Conservation (phyloP, 257 asterid species). For the Primulina tabacum region DNA sequence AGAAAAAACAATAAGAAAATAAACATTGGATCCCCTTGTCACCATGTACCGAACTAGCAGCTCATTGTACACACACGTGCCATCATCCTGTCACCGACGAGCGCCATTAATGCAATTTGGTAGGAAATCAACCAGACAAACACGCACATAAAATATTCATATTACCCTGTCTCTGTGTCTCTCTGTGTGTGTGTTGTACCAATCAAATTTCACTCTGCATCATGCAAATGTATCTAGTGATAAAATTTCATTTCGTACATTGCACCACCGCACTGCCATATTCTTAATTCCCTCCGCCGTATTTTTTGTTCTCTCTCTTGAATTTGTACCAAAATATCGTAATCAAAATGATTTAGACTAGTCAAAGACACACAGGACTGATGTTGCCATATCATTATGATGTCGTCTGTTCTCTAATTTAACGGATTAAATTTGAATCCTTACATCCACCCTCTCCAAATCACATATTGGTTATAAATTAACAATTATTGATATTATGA, state of each 20-base stretch:
- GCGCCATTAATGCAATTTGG: neutral
- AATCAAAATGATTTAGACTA: neutral
- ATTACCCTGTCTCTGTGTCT: no score
- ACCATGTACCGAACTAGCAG: neutral
- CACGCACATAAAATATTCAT: neutral
- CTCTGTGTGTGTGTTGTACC: no score
- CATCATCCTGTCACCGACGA: neutral
- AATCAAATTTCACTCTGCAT: no score
- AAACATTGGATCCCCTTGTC: neutral
- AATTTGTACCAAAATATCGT: neutral
- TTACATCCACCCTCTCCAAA: no score
- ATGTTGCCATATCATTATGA: neutral
- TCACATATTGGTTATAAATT: no score
- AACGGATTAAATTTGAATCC: no score
- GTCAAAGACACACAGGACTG: neutral
- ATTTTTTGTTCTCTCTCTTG: no score
- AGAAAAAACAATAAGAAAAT: no score
- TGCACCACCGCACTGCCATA: neutral
- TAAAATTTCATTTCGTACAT: neutral
- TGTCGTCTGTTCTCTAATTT: no score
- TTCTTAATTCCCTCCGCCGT: neutral
- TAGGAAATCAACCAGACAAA: neutral
- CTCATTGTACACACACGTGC: neutral
- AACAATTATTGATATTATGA: no score
- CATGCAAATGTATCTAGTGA: no score